phyloP scores from a whole-genome alignment of 306 rosid species.

The Adenanthera pavonina region DNA sequence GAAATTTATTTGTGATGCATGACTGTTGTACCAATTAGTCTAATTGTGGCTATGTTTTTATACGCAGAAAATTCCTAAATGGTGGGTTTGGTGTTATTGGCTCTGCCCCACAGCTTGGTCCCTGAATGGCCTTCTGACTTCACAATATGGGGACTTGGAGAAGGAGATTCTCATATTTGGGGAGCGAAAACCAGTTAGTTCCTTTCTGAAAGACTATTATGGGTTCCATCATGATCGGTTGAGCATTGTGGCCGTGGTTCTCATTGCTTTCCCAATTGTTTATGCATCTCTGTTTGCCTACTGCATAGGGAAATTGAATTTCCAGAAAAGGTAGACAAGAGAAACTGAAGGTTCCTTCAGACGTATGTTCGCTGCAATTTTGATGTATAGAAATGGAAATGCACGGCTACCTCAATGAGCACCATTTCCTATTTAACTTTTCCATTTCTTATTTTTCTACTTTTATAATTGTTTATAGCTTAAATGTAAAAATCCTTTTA shows the following conservation, averaged over 20 bases:
- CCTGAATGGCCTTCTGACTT: conserved; percentile 71
- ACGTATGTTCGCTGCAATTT: conserved; percentile 42
- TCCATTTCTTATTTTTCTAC: background rate
- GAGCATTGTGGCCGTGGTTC: conserved; percentile 65
- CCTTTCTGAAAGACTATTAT: conserved; percentile 65
- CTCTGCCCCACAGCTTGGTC: conserved; percentile 88
- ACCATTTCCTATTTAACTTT: conserved; percentile 22
- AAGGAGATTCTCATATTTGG: conserved; percentile 67
- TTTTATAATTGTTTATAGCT: conserved; percentile 9
- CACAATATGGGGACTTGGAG: conserved; percentile 72
- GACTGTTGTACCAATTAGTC: background rate
- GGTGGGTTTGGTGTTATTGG: conserved; percentile 91
- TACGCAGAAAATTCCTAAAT: conserved; percentile 87
- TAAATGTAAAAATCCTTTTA: background rate
- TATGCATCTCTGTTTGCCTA: conserved; percentile 72
- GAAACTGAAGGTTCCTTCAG: conserved; percentile 35
- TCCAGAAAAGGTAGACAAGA: conserved; percentile 58
- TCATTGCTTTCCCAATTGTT: conserved; percentile 65
- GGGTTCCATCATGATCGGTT: conserved; percentile 67
- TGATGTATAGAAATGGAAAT: conserved; percentile 50
- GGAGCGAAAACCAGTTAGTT: conserved; percentile 52
- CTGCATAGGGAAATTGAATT: conserved; percentile 71
- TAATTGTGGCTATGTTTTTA: conserved; percentile 12
- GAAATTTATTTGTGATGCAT: conserved; percentile 9
- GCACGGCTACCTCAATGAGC: conserved; percentile 37